Percentiles rank a stretch among this genome's conserved stretches.
These are phyloP conservation scores for Lycium barbarum DNA, from an alignment of 257 asterid genomes.

Conservation along the genomic window DNA sequence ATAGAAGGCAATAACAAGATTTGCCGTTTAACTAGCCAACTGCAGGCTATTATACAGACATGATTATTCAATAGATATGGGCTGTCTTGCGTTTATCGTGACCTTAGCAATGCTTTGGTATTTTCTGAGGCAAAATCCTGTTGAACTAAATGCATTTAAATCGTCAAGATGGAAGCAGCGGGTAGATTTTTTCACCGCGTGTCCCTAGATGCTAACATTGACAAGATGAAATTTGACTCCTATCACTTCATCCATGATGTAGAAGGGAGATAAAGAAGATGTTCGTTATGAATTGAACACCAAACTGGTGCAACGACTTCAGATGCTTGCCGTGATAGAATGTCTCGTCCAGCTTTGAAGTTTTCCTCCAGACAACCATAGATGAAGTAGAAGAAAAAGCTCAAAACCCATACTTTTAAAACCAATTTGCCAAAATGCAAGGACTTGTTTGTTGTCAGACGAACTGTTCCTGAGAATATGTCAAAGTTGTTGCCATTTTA, in stretches of 20 bases:
- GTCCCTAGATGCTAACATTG: not conserved
- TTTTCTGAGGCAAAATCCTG: not conserved
- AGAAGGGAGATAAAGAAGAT: not conserved
- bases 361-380: not conserved
- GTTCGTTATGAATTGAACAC: not conserved
- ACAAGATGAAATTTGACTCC: not conserved
- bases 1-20: conserved; percentile 37
- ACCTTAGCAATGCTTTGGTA: not conserved
- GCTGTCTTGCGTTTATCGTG: not conserved
- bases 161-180: not conserved
- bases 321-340: not conserved
- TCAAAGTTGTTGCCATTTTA: too few relatives aligned
- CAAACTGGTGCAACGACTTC: not conserved
- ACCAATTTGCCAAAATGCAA: too few relatives aligned
- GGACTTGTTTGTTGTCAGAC: too few relatives aligned
- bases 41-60: conserved; percentile 38
- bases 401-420: not conserved
- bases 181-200: not conserved
- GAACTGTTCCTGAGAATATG: not conserved
- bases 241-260: not conserved
- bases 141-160: not conserved
- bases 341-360: not conserved
- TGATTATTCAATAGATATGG: conserved; percentile 23
- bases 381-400: not conserved
- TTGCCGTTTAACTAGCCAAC: conserved; percentile 37